phyloP scores from a whole-genome alignment of 2,329 filamentous ascomycete genomes.

The Colletotrichum orbiculare region DNA sequence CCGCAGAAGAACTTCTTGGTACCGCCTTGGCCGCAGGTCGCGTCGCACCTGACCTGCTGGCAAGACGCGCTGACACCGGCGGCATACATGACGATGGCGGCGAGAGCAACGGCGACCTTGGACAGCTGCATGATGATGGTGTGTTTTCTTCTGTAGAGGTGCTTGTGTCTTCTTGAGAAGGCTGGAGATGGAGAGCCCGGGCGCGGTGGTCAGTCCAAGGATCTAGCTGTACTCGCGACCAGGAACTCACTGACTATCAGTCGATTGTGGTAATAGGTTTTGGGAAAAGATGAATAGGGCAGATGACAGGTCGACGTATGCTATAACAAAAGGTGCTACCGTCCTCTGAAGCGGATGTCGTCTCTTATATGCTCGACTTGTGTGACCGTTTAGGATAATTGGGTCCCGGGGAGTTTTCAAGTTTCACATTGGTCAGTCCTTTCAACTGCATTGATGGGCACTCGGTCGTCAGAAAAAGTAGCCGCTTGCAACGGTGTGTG shows the following conservation, averaged over 20 bases:
- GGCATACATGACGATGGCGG: not conserved
- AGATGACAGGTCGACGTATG: not conserved
- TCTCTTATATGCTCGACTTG: not conserved
- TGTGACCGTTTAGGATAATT: not conserved
- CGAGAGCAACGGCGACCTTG: not conserved
- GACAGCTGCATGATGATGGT: constrained; percentile 2
- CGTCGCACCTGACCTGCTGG: constrained; percentile 8
- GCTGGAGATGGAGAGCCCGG: not conserved
- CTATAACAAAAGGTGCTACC: not conserved
- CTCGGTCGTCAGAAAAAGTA: too few relatives aligned
- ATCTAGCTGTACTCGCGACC: not conserved
- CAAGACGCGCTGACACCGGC: constrained; percentile 5
- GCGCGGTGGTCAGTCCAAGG: not conserved
- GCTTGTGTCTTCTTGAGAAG: not conserved
- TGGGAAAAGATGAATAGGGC: not conserved
- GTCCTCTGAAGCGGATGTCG: not conserved
- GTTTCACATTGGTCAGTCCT: not conserved
- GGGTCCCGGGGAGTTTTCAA: not conserved
- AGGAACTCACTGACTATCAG: not conserved
- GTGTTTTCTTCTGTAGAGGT: not conserved
- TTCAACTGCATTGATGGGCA: not conserved
- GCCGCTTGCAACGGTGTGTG: too few relatives aligned
- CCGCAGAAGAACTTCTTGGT: constrained; percentile 7
- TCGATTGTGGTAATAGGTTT: not conserved
- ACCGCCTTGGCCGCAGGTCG: constrained; percentile 1